Base-by-base conservation (phyloP, 192 early-diverging fungal genomes). In the Umbelopsis ramanniana region DNA sequence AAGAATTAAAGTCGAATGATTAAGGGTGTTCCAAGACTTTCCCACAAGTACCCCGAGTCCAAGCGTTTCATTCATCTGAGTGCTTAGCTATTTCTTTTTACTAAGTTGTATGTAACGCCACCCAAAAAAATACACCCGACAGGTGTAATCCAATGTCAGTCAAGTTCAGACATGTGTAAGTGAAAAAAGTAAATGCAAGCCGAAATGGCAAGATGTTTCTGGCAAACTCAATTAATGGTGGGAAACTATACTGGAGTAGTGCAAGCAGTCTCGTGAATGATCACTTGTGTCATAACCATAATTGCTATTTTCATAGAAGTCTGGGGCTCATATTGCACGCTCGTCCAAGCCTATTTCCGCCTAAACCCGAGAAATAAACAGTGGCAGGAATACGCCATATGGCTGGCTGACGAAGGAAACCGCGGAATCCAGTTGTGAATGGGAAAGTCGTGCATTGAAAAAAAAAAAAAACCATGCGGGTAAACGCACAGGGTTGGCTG, bases 391-490 rank as follows among this genome's bases (percentile, higher is more conserved):
- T 17, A 50, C 48, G 48, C 19, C 48, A n/a, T n/a, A n/a, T 50
- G 9, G 6, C 19, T 50, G n/a, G 40, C 40, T 50, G 5, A 50
- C 48, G 5, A 15, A 50, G 48, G 48, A 50, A 50, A 50, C 48
- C 48, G 48, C 48, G 48, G 48, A 50, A 50, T 50, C 48, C 15
- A 50, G 19, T 50, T 50, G 48, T 5, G 17, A 6, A 6, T 8
- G 48, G 48, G n/a, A 50, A 43, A 43, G 40, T 50, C 48, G 48
- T 50, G 48, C 48, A 50, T 50, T 50, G 19, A 50, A 50, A 50
- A 10, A 1, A 17, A 50, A 43, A 11, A 43, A 43, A 43, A 5
- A 6, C 38, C 3, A 11, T 43, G 40, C 40, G 40, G 40, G 40
- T 43, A 43, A 43, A 43, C 40, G 11, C 40, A 43, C 2, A 43